Conservation (phyloP, 2,329 filamentous ascomycete genomes). For the Claviceps maximensis region DNA sequence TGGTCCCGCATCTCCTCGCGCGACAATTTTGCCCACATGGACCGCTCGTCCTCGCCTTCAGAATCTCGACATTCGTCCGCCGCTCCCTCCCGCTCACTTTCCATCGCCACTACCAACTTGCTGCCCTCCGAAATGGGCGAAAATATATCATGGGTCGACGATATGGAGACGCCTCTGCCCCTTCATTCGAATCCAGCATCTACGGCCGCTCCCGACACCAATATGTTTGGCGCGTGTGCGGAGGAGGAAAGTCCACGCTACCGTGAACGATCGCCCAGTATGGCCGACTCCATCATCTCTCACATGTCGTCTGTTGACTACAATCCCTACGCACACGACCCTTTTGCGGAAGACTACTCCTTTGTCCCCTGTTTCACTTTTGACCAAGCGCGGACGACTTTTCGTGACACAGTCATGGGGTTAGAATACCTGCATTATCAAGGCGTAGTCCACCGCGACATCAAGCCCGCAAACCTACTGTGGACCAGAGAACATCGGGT, state of each 20-base stretch:
- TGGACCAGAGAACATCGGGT: conserved; percentile 75
- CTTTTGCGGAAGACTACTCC: conserved; percentile 74
- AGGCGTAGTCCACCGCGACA: conserved; percentile 72
- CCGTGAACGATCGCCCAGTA: conserved; percentile 62
- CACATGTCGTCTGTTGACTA: conserved; percentile 54
- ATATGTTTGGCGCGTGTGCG: conserved; percentile 60
- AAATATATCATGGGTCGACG: conserved; percentile 29
- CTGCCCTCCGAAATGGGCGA: conserved; percentile 22
- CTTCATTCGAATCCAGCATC: conserved; percentile 39
- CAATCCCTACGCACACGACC: conserved; percentile 43
- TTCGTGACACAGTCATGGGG: conserved; percentile 85
- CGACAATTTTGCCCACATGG: conserved; percentile 25
- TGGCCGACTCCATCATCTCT: conserved; percentile 64
- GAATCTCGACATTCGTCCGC: conserved; percentile 30
- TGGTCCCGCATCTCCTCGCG: conserved; percentile 30
- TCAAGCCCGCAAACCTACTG: conserved; percentile 81
- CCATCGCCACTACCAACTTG: conserved; percentile 25
- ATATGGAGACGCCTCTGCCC: conserved; percentile 40
- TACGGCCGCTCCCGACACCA: conserved; percentile 54
- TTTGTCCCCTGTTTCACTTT: conserved; percentile 91
- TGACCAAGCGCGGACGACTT: conserved; percentile 66
- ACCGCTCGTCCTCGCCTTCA: conserved; percentile 23
- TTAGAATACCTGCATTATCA: conserved; percentile 88
- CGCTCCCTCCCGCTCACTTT: conserved; percentile 34
- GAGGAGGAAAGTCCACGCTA: conserved; percentile 42